Evolutionary conservation across 2,329 filamentous ascomycete genomes (phyloP).

Genomic region (Diaporthe batatas): DNA sequence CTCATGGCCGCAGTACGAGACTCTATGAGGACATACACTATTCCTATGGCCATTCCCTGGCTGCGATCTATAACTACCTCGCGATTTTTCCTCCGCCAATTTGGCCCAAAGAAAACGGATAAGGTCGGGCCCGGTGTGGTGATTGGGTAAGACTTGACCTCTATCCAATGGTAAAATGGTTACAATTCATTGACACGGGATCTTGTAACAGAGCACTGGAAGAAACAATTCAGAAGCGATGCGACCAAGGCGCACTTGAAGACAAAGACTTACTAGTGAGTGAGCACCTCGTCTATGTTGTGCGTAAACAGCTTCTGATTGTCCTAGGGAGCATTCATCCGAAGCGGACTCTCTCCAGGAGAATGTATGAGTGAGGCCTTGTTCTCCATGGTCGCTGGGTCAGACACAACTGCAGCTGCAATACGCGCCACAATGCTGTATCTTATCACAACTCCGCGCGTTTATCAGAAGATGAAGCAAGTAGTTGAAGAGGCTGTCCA

Average conservation of each 20-base stretch:
- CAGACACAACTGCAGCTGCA: slow-evolving; percentile 64
- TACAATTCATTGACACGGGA: not conserved
- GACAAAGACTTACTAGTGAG: slow-evolving; percentile 62
- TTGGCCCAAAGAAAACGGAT: slow-evolving; percentile 50
- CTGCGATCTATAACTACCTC: slow-evolving; percentile 44
- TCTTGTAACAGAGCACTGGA: slow-evolving; percentile 51
- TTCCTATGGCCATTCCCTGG: slow-evolving; percentile 56
- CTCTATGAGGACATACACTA: slow-evolving; percentile 54
- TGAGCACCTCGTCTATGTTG: not conserved
- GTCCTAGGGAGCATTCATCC: slow-evolving; percentile 12
- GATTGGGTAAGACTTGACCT: slow-evolving; percentile 42
- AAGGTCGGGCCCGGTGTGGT: slow-evolving; percentile 47
- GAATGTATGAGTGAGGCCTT: slow-evolving; percentile 60
- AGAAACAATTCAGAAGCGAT: slow-evolving; percentile 58
- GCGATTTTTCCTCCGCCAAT: slow-evolving; percentile 51
- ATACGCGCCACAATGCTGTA: slow-evolving; percentile 56
- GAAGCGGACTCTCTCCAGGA: slow-evolving; percentile 43
- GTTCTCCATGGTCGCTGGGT: slow-evolving; percentile 56
- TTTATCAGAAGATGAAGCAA: slow-evolving; percentile 39
- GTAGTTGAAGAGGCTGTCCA: slow-evolving; percentile 29
- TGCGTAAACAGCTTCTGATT: not conserved
- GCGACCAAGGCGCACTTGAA: slow-evolving; percentile 55
- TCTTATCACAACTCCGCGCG: slow-evolving; percentile 40
- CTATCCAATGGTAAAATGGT: too few relatives aligned
- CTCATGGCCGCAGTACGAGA: slow-evolving; percentile 57